phyloP scores from a whole-genome alignment of 129 eudicot species.

The Deinandra increscens region DNA sequence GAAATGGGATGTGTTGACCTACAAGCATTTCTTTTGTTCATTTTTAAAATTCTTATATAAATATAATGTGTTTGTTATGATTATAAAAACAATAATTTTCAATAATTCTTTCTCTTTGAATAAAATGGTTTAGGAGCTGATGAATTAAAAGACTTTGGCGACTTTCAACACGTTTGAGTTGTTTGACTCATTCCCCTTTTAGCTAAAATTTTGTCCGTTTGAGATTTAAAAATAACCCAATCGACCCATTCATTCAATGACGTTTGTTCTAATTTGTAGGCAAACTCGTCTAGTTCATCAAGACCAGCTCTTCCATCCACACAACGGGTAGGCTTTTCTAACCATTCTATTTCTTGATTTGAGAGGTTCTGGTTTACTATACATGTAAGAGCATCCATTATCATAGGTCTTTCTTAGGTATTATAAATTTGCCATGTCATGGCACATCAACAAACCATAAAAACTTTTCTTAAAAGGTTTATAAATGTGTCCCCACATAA shows the following conservation, averaged over 20 bases:
- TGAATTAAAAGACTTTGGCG: background rate
- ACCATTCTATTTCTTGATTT: background rate
- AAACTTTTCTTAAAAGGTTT: background rate
- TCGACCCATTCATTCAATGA: background rate
- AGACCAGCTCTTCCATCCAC: slow-evolving; percentile 68
- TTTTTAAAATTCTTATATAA: background rate
- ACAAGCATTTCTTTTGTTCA: background rate
- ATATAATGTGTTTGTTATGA: background rate
- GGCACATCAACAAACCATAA: background rate
- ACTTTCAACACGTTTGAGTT: background rate
- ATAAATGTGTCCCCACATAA: background rate
- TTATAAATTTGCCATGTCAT: background rate
- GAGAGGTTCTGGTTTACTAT: background rate
- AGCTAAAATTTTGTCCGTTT: background rate
- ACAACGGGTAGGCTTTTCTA: slow-evolving; percentile 28
- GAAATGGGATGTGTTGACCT: background rate
- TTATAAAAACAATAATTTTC: background rate
- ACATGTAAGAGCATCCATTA: background rate
- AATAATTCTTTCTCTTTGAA: background rate
- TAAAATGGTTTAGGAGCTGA: background rate
- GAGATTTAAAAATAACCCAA: background rate
- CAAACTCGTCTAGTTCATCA: slow-evolving; percentile 46
- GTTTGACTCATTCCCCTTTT: background rate
- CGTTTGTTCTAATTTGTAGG: slow-evolving; percentile 33
- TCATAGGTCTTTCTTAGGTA: background rate